Evolutionary conservation across 1,284 basidiomycete genomes (phyloP), one percentile per base, ranked within the genome.

Genomic region (Blastosporella zonata): DNA sequence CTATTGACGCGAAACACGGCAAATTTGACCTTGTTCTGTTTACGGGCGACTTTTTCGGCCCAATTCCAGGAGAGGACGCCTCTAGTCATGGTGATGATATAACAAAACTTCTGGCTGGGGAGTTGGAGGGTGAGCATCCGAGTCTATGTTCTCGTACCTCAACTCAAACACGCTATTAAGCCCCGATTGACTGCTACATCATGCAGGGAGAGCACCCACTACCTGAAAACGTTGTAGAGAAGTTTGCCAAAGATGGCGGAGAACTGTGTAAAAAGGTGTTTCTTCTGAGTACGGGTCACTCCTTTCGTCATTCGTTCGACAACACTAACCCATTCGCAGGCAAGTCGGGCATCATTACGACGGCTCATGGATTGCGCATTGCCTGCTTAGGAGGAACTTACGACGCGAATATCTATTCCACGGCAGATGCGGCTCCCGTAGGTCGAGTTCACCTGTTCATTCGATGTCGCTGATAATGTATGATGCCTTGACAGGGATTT

Each of bases 1-100:
- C 83, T 17, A 95, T 98, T 60, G 84, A 99, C 70, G 75, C 81
- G 49, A 98, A 97, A 67, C 90, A 98, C 68, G 95, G 95, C 47
- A 93, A 92, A 59, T 99, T 99, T 63, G 87, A 93, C 59, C 80
- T 93, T 29, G 82, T 90, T 15, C 77, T 99, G 37, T 88, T 93
- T 57, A 73, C 82, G 2, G 95, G 96, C 4, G 94, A 99, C 69
- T 89, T 98, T 65, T 99, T 99, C 69, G 85, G 83, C 3, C 76
- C 77, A 7, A 66, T 71, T 8, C 13, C 5, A 34, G 33, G 15
- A 15, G 73, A 72, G 53, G 64, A 61, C 10, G 72, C 75, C 25
- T 60, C 62, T 17, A 55, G 50, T 8, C 67, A 71, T 6, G 57
- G 60, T 12, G 73, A 81, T 35, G 82, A 93, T 48, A 61, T 79